Conservation (phyloP, 2,329 filamentous ascomycete genomes). For the Alternaria novae-zelandiae region DNA sequence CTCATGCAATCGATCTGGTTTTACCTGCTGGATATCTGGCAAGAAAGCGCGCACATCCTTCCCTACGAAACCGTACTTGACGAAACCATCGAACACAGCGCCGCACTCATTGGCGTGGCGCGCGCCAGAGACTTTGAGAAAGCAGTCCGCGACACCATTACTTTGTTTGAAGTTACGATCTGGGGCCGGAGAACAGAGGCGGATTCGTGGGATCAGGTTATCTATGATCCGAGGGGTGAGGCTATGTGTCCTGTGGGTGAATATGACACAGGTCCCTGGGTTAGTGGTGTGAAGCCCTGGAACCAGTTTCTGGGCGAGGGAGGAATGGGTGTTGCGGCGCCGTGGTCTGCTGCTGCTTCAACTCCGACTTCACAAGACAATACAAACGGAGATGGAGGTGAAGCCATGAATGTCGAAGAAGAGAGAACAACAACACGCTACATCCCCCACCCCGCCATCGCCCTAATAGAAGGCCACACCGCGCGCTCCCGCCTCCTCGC, state of each 20-base stretch:
- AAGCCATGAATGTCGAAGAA: neutral
- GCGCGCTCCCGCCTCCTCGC: slow-evolving; percentile 13
- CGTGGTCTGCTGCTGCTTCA: neutral
- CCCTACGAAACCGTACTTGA: slow-evolving; percentile 6
- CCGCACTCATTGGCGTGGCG: neutral
- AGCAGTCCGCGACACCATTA: neutral
- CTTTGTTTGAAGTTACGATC: slow-evolving; percentile 5
- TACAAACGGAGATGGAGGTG: neutral
- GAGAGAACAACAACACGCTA: slow-evolving; percentile 5
- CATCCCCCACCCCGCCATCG: slow-evolving; percentile 34
- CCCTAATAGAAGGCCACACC: slow-evolving; percentile 30
- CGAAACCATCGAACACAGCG: neutral
- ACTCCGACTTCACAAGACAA: neutral
- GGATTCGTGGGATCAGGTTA: neutral
- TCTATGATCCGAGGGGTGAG: slow-evolving; percentile 14
- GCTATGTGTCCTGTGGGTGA: neutral
- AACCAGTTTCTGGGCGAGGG: slow-evolving; percentile 32
- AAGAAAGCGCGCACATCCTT: slow-evolving; percentile 10
- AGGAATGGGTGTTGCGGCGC: slow-evolving; percentile 23
- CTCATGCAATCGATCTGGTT: slow-evolving; percentile 38
- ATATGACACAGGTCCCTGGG: slow-evolving; percentile 21
- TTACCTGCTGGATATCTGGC: slow-evolving; percentile 33
- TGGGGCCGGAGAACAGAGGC: neutral
- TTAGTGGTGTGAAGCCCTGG: slow-evolving; percentile 36
- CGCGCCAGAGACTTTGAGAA: slow-evolving; percentile 5